These are phyloP conservation scores for Aegilops bicornis DNA, from an alignment of 176 grass and related monocot species.

Conservation along the genomic window DNA sequence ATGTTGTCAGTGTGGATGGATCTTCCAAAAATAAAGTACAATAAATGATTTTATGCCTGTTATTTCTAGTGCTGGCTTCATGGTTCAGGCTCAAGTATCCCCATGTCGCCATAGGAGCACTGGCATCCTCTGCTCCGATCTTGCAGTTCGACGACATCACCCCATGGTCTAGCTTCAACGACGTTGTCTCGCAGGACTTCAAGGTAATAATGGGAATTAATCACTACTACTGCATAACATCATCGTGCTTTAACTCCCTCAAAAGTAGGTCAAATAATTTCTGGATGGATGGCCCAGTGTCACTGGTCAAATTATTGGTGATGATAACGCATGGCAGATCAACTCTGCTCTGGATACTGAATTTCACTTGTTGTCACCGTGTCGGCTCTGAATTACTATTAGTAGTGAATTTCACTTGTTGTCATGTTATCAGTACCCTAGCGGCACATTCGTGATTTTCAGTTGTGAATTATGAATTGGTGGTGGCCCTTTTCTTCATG, in stretches of 20 bases:
- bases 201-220: conserved; percentile 42
- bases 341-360: too few species aligned
- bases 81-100: conserved; percentile 99
- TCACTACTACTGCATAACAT: not conserved
- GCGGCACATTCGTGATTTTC: not conserved
- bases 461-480: not conserved
- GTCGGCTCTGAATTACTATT: not conserved
- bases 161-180: conserved; percentile 76
- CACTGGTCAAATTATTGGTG: not conserved
- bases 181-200: conserved; percentile 72
- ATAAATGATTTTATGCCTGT: not conserved
- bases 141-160: conserved; percentile 80
- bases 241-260: too few species aligned
- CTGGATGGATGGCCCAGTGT: not conserved
- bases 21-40: not conserved
- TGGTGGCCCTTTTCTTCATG: not conserved
- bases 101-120: conserved; percentile 75
- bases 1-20: not conserved
- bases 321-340: not conserved
- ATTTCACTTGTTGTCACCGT: not conserved
- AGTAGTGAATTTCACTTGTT: not conserved
- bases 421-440: not conserved
- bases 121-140: conserved; percentile 86
- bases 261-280: too few species aligned
- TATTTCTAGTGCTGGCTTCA: conserved; percentile 66